Conservation (phyloP, 1,284 basidiomycete genomes). For the Trichosporon ovoides region DNA sequence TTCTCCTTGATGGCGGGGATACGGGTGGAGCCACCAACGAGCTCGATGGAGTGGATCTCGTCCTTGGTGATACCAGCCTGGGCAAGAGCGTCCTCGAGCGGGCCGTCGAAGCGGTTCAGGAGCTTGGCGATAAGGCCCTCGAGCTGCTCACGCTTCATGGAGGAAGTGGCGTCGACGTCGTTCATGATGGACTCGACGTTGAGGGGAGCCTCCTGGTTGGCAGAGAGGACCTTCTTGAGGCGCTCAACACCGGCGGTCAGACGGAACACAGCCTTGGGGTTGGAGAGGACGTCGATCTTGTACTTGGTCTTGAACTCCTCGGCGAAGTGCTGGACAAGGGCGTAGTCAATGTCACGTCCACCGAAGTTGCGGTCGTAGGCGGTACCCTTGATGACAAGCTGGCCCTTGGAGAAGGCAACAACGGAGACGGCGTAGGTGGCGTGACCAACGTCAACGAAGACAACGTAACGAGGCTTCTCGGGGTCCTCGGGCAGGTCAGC, state of each 20-base stretch:
- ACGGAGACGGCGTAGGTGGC: slow-evolving; percentile 77
- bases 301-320: slow-evolving; percentile 87
- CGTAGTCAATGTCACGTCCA: slow-evolving; percentile 87
- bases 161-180: slow-evolving; percentile 68
- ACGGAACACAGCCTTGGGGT: slow-evolving; percentile 86
- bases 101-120: slow-evolving; percentile 56
- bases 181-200: slow-evolving; percentile 91
- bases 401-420: slow-evolving; percentile 86
- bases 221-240: slow-evolving; percentile 68
- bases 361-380: slow-evolving; percentile 87
- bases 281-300: slow-evolving; percentile 86
- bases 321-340: slow-evolving; percentile 78
- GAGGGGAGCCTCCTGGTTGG: slow-evolving; percentile 77
- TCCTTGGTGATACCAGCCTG: slow-evolving; percentile 59
- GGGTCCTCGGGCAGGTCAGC: slow-evolving; percentile 73
- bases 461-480: slow-evolving; percentile 75
- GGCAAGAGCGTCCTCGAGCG: slow-evolving; percentile 57
- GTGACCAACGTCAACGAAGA: slow-evolving; percentile 89
- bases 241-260: slow-evolving; percentile 70
- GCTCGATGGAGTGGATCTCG: slow-evolving; percentile 62
- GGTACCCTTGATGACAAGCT: slow-evolving; percentile 74
- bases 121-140: slow-evolving; percentile 56
- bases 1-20: slow-evolving; percentile 64
- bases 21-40: slow-evolving; percentile 64
- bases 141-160: slow-evolving; percentile 58